Conservation (phyloP, 1,284 basidiomycete genomes). For the Papiliotrema flavescens region DNA sequence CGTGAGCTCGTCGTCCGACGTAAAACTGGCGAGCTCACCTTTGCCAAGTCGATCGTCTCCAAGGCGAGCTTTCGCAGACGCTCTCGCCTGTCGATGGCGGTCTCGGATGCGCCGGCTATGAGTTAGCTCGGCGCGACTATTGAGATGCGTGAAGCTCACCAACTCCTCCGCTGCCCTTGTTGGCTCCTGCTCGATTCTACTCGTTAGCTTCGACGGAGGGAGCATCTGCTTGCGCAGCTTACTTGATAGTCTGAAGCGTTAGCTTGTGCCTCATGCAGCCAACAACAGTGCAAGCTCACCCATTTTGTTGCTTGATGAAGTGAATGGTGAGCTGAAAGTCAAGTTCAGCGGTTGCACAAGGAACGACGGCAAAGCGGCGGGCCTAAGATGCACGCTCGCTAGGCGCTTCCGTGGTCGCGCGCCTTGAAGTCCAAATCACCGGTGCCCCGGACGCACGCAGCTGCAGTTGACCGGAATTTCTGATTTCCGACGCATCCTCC, state of each 20-base stretch:
- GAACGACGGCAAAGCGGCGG: no score
- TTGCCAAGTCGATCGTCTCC: constrained; percentile 93
- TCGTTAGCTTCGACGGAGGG: not conserved
- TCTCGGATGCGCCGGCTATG: constrained; percentile 57
- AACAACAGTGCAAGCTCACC: not conserved
- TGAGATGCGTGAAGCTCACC: constrained; percentile 38
- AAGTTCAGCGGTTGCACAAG: not conserved
- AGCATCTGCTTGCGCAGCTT: not conserved
- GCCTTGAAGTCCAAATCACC: no score
- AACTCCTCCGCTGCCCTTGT: constrained; percentile 92
- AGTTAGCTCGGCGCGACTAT: not conserved
- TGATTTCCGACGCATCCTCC: not conserved
- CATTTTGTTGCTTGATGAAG: not conserved
- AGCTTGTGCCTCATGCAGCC: not conserved
- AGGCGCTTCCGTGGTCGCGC: no score
- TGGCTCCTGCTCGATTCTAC: constrained; percentile 89
- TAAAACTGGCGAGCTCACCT: constrained; percentile 54
- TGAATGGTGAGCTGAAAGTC: not conserved
- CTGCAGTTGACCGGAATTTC: no score
- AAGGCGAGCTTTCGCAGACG: constrained; percentile 90
- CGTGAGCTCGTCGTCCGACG: not conserved
- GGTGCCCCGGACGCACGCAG: not conserved
- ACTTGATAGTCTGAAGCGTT: constrained; percentile 44
- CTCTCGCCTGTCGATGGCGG: constrained; percentile 92
- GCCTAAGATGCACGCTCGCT: no score